Conservation (phyloP, 2,329 filamentous ascomycete species). For the Aspergillus chevalieri region DNA sequence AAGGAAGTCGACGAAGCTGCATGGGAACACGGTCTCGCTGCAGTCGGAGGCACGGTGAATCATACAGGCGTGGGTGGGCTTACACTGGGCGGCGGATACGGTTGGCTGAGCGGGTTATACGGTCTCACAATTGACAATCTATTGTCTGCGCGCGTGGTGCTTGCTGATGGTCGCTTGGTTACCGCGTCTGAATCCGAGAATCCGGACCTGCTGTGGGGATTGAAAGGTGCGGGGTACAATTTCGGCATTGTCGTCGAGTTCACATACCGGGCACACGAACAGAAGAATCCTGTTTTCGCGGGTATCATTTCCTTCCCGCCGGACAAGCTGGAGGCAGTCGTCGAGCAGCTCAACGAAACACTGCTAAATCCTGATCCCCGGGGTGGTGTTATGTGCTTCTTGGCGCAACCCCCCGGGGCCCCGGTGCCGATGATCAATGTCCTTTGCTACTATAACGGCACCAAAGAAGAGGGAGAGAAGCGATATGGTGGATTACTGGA, state of each 20-base stretch:
- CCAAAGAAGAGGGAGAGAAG: slow-evolving; percentile 28
- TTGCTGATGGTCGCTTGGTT: slow-evolving; percentile 35
- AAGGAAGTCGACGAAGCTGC: slow-evolving; percentile 50
- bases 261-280: slow-evolving; percentile 30
- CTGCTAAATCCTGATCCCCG: slow-evolving; percentile 54
- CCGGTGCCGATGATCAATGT: slow-evolving; percentile 27
- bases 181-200: slow-evolving; percentile 40
- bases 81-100: slow-evolving; percentile 54
- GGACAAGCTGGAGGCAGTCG: slow-evolving; percentile 17
- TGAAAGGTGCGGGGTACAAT: slow-evolving; percentile 42
- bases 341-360: slow-evolving; percentile 34
- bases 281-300: slow-evolving; percentile 26
- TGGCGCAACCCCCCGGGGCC: slow-evolving; percentile 24
- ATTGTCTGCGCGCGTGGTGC: slow-evolving; percentile 32
- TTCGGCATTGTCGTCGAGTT: slow-evolving; percentile 46
- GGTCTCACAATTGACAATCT: slow-evolving; percentile 52
- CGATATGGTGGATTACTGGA: slow-evolving; percentile 35
- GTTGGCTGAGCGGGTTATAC: slow-evolving; percentile 49
- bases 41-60: slow-evolving; percentile 57
- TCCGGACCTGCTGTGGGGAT: slow-evolving; percentile 45
- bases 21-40: slow-evolving; percentile 49
- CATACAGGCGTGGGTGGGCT: slow-evolving; percentile 59
- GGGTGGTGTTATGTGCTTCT: slow-evolving; percentile 34
- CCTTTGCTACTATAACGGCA: slow-evolving; percentile 34
- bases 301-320: slow-evolving; percentile 25